Evolutionary conservation across 352 stramenopile species (phyloP).

Genomic region (Phytophthora idaei): DNA sequence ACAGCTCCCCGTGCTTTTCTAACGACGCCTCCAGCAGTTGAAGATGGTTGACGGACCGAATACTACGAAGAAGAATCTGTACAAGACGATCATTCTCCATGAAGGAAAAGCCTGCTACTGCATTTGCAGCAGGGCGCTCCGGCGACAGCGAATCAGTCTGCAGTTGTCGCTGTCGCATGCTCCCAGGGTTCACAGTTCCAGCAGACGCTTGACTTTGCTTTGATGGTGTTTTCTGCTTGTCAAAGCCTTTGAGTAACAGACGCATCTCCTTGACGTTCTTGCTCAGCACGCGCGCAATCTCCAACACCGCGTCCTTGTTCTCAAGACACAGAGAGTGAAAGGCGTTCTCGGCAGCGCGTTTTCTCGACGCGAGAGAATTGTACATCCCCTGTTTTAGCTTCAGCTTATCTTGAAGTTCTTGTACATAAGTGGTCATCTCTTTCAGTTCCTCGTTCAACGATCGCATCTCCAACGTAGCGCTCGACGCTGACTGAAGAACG

Average conservation of each 20-base stretch:
- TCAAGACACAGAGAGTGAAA: conserved; percentile 22
- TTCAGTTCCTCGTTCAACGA: conserved; percentile 13
- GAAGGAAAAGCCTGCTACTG: conserved; percentile 45
- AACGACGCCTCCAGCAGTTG: conserved; percentile 55
- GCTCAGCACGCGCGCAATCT: conserved; percentile 15
- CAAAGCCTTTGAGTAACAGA: conserved; percentile 44
- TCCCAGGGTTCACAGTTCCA: background rate
- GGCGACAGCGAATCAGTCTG: conserved; percentile 12
- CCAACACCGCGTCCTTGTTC: conserved; percentile 24
- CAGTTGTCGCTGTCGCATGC: conserved; percentile 6
- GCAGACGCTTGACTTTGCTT: conserved; percentile 17
- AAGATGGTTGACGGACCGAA: conserved; percentile 60
- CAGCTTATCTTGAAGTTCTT: conserved; percentile 32
- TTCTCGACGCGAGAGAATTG: conserved; percentile 17
- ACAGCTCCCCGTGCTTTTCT: conserved; percentile 51
- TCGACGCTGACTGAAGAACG: conserved; percentile 34
- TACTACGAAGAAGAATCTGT: conserved; percentile 73
- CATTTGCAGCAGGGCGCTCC: conserved; percentile 3
- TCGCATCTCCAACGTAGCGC: conserved; percentile 17
- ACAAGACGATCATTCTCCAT: conserved; percentile 81
- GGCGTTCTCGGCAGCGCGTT: conserved; percentile 11
- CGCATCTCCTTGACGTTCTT: conserved; percentile 34
- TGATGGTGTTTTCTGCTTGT: conserved; percentile 45
- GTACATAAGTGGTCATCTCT: conserved; percentile 9
- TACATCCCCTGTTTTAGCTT: conserved; percentile 13